Percentiles rank a stretch among this genome's conserved stretches.
These are phyloP conservation scores for Plenodomus biglobosus DNA, from an alignment of 2,329 filamentous ascomycete genomes.

Conservation along the genomic window DNA sequence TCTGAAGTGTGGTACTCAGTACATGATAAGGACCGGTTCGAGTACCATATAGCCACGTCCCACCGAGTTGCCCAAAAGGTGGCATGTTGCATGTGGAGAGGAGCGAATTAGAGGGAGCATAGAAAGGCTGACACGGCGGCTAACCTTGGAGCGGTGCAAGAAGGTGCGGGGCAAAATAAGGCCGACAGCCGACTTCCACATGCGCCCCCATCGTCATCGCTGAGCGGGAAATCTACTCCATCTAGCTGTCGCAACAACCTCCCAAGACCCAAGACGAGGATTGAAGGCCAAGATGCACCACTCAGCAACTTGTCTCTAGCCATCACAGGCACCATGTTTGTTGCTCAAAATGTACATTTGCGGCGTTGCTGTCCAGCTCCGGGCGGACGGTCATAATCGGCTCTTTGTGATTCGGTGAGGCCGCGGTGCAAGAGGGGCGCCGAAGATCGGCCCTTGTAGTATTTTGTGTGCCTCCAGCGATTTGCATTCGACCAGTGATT, in stretches of 20 bases:
- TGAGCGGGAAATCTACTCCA: background rate
- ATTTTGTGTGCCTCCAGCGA: constrained; percentile 31
- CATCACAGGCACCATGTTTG: background rate
- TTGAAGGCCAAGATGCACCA: background rate
- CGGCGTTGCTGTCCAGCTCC: constrained; percentile 2
- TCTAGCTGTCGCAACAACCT: constrained; percentile 1
- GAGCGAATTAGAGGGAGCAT: constrained; percentile 18
- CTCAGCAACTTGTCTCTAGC: background rate
- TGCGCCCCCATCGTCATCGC: constrained; percentile 20
- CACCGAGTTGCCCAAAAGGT: constrained; percentile 1
- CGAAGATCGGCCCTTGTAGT: constrained; percentile 33
- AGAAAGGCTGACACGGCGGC: constrained; percentile 16
- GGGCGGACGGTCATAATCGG: constrained; percentile 18
- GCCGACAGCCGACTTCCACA: constrained; percentile 3
- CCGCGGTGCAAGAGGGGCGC: constrained; percentile 6
- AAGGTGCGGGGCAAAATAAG: constrained; percentile 19
- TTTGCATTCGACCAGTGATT: constrained; percentile 29
- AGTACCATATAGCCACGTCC: background rate
- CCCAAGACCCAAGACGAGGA: no score
- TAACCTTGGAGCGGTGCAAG: background rate
- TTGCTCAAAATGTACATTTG: background rate
- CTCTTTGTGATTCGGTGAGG: constrained; percentile 24
- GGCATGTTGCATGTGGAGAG: constrained; percentile 1
- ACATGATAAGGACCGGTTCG: background rate
- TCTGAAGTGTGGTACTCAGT: no score